Evolutionary conservation across 306 rosid genomes (phyloP).

Genomic region (Vigna mungo): DNA sequence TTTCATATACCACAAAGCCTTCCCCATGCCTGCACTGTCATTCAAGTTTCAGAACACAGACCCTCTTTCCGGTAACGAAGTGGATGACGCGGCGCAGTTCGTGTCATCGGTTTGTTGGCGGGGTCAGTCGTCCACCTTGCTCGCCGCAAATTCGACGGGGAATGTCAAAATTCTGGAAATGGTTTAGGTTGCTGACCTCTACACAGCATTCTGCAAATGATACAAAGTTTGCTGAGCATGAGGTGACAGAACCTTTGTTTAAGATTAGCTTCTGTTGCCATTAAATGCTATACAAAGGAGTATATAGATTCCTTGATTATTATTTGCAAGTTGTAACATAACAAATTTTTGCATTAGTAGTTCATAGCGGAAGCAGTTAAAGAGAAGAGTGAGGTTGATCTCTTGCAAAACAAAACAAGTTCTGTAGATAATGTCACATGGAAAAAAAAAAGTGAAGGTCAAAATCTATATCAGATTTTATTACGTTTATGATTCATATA

Average conservation of each 20-base stretch:
- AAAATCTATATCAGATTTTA: constrained; percentile 55
- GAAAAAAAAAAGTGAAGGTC: constrained; percentile 36
- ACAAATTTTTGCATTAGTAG: constrained; percentile 73
- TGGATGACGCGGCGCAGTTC: constrained; percentile 77
- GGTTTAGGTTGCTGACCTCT: constrained; percentile 59
- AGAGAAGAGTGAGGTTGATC: constrained; percentile 60
- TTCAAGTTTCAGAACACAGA: constrained; percentile 84
- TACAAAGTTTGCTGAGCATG: constrained; percentile 39
- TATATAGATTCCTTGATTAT: constrained; percentile 52
- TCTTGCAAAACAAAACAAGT: constrained; percentile 26
- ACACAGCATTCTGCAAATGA: constrained; percentile 35
- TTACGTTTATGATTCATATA: constrained; percentile 44
- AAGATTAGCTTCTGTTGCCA: constrained; percentile 46
- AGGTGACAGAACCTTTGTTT: constrained; percentile 45
- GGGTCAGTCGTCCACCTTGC: constrained; percentile 77
- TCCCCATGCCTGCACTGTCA: constrained; percentile 94
- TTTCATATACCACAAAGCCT: constrained; percentile 94
- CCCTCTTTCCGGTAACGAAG: constrained; percentile 72
- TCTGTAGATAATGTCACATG: constrained; percentile 55
- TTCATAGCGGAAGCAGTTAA: constrained; percentile 61
- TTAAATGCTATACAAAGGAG: constrained; percentile 45
- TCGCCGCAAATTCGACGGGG: constrained; percentile 95
- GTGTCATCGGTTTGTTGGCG: constrained; percentile 98
- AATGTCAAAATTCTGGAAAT: constrained; percentile 93
- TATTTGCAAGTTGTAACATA: constrained; percentile 57